Conservation (phyloP, 768 basidiomycete genomes). For the Mycena galericulata region DNA sequence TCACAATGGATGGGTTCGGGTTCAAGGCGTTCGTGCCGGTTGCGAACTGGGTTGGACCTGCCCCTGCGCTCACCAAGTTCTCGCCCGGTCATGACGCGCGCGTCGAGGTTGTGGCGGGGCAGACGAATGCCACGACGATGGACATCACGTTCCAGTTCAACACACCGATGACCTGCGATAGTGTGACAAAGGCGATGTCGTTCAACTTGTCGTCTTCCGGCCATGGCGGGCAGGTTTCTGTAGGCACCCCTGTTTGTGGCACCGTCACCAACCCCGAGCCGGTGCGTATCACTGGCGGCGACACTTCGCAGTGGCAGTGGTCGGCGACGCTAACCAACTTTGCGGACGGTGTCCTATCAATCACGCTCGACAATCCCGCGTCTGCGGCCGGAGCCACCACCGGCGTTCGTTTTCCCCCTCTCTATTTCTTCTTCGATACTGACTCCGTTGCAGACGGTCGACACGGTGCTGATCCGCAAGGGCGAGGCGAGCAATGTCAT, state of each 20-base stretch:
- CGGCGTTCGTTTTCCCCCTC: constrained; percentile 57
- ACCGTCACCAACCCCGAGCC: constrained; percentile 61
- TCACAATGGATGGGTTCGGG: constrained; percentile 80
- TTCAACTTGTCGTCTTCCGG: constrained; percentile 80
- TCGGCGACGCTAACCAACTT: constrained; percentile 78
- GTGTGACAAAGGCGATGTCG: constrained; percentile 71
- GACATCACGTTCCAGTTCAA: constrained; percentile 87
- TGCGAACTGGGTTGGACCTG: constrained; percentile 74
- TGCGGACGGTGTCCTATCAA: constrained; percentile 85
- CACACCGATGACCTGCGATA: constrained; percentile 76
- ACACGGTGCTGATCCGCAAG: constrained; percentile 86
- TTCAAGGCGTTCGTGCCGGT: constrained; percentile 86
- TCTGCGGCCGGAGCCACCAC: constrained; percentile 60
- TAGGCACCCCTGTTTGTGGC: constrained; percentile 63
- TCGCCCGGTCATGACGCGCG: constrained; percentile 90
- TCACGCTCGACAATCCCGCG: constrained; percentile 71
- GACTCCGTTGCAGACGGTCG: constrained; percentile 59
- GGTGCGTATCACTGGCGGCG: constrained; percentile 63
- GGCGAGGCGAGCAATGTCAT: constrained; percentile 81
- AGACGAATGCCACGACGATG: constrained; percentile 67
- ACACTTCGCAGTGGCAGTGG: constrained; percentile 77
- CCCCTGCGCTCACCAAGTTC: constrained; percentile 83
- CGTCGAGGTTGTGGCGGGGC: constrained; percentile 58
- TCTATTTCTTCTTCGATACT: constrained; percentile 18
- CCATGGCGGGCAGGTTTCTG: constrained; percentile 64